Evolutionary conservation across 352 stramenopile species (phyloP), one percentile per base, ranked within the genome.

Genomic region (Peronosclerospora sorghi): DNA sequence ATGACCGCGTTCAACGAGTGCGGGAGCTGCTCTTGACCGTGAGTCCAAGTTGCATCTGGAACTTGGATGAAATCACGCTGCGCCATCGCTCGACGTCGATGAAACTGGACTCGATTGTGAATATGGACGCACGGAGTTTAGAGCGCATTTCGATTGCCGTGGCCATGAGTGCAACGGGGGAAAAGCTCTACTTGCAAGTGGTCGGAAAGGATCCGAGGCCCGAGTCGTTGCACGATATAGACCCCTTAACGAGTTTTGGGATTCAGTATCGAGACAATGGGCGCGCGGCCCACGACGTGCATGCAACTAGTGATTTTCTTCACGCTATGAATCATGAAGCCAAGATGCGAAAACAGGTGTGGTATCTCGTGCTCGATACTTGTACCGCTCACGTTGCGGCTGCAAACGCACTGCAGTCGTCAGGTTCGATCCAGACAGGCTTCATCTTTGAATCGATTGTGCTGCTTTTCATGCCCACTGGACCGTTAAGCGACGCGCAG

Each of bases 361-460:
- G 75, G 75, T 86, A 68, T 30, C 51, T 88, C 10, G 55, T 88
- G 13, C 56, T 88, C 44, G 66, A 86, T 35, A 73, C 62, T 15
- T 84, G 63, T 21, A 64, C 73, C 15, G 72, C 68, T 5, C 75
- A 88, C 39, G 53, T 83, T 38, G 68, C 73, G 27, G 73, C 77
- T 8, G 73, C 70, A 10, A 67, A 81, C 21, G 48, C 73, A 19
- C 51, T 85, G 13, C 70, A 84, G 35, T 71, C 73, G 1, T 58
- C 52, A 1, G 75, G 73, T 6, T 81, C 71, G 27, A 69, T 75
- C 52, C 67, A 68, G 13, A 59, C 59, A 45, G 71, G 73, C 12
- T 88, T 79, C 43, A 71, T 51, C 13, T 81, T 83, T 27, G 71
- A 88, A 27, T 67, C 61, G 4, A 58, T 84, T 13, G 67, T 88